These are phyloP conservation scores for sorghum (Sorghum bicolor) DNA, from an alignment of 176 grass and related monocot species.

Conservation along the genomic window DNA sequence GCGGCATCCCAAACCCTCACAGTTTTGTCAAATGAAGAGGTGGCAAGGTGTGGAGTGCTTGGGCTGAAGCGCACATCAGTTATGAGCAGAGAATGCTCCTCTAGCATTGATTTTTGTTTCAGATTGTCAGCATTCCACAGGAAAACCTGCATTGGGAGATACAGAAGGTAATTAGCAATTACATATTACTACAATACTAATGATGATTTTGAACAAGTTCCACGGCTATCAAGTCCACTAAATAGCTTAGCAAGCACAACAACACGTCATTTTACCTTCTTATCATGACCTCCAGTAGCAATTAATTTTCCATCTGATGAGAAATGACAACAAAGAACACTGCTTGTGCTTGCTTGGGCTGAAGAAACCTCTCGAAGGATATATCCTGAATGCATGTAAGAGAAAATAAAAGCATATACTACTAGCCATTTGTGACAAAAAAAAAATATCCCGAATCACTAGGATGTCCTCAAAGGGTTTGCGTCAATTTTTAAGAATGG, in stretches of 20 bases:
- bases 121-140: conserved; percentile 78
- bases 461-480: background rate
- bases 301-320: conserved; percentile 91
- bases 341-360: conserved; percentile 64
- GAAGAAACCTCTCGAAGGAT: conserved; percentile 64
- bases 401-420: background rate
- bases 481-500: background rate
- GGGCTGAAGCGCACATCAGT: conserved; percentile 88
- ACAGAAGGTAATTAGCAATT: conserved; percentile 12
- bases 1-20: conserved; percentile 83
- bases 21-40: conserved; percentile 95
- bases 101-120: conserved; percentile 68
- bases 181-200: background rate
- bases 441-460: background rate
- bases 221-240: background rate
- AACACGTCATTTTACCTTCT: conserved; percentile 55
- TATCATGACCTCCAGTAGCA: conserved; percentile 94
- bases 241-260: conserved; percentile 17
- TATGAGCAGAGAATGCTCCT: conserved; percentile 76
- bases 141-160: conserved; percentile 56
- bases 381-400: conserved; percentile 50
- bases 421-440: background rate
- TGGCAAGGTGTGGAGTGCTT: conserved; percentile 64
- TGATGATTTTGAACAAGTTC: background rate
- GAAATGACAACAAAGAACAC: conserved; percentile 88